These are phyloP conservation scores for Diaporthe ampelina DNA, from an alignment of 2,329 filamentous ascomycete genomes.

Conservation along the genomic window DNA sequence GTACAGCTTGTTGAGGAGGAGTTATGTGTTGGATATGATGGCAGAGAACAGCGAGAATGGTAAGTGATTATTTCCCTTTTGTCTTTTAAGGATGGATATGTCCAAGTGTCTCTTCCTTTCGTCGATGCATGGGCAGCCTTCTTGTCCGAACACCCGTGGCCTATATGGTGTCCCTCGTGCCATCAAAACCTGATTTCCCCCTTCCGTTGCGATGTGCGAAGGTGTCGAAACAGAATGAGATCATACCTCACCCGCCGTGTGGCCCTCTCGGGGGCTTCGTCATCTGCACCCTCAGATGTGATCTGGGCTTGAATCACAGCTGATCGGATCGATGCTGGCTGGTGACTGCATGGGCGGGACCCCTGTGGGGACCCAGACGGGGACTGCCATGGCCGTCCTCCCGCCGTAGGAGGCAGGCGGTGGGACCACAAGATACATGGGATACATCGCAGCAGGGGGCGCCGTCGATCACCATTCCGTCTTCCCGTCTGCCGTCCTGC, in stretches of 20 bases:
- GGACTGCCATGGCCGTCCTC: slow-evolving; percentile 1
- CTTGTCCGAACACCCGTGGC: slow-evolving; percentile 4
- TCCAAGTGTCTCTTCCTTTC: not conserved
- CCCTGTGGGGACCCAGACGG: slow-evolving; percentile 25
- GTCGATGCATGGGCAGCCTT: not conserved
- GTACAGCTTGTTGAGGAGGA: not conserved
- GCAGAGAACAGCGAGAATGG: not conserved
- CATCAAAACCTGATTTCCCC: slow-evolving; percentile 41
- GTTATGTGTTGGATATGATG: not conserved
- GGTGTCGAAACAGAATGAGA: slow-evolving; percentile 37
- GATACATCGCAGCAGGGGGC: slow-evolving; percentile 37
- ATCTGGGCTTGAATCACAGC: slow-evolving; percentile 22
- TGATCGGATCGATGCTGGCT: slow-evolving; percentile 34
- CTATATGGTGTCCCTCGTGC: slow-evolving; percentile 27
- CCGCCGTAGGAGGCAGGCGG: not conserved
- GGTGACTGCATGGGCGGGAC: slow-evolving; percentile 38
- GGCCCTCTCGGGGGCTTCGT: slow-evolving; percentile 26
- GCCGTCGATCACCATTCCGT: slow-evolving; percentile 24
- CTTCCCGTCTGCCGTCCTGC: not conserved
- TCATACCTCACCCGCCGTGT: slow-evolving; percentile 37
- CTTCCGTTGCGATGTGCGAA: not conserved
- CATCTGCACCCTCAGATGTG: slow-evolving; percentile 32
- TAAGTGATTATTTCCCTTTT: slow-evolving; percentile 18
- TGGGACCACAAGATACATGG: slow-evolving; percentile 35
- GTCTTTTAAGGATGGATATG: slow-evolving; percentile 8